Evolutionary conservation across 2,329 filamentous ascomycete genomes (phyloP).

Genomic region (Dendryphion nanum): DNA sequence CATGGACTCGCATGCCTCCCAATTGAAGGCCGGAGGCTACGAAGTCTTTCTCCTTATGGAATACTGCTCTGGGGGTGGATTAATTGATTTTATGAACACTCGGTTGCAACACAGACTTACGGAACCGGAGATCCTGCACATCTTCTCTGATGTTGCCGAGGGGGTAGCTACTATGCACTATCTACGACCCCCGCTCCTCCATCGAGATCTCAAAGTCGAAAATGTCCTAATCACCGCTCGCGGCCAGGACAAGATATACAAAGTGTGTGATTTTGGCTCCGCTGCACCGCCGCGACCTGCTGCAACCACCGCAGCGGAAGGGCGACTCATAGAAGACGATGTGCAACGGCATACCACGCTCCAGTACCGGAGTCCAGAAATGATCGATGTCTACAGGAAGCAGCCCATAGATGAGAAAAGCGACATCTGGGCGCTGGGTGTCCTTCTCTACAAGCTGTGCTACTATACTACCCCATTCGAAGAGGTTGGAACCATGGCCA

Average conservation of each 20-base stretch:
- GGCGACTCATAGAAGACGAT: conserved; percentile 91
- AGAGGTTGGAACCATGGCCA: conserved; percentile 95
- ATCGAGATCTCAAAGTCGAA: conserved; percentile 95
- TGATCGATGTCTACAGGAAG: conserved; percentile 97
- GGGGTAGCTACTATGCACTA: conserved; percentile 99
- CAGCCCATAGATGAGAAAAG: conserved; percentile 98
- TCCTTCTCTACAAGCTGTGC: conserved; percentile 94
- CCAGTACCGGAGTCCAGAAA: conserved; percentile 96
- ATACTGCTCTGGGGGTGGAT: conserved; percentile 86
- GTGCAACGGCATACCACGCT: conserved; percentile 95
- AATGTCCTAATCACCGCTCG: conserved; percentile 85
- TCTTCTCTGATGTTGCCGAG: conserved; percentile 94
- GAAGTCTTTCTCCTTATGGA: conserved; percentile 99
- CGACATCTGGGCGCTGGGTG: conserved; percentile 95
- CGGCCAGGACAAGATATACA: conserved; percentile 73
- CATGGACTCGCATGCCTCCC: conserved; percentile 96
- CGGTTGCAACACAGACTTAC: conserved; percentile 92
- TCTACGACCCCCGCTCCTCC: conserved; percentile 86
- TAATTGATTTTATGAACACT: conserved; percentile 99
- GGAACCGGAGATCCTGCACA: conserved; percentile 94
- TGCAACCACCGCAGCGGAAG: conserved; percentile 83
- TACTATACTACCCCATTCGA: conserved; percentile 99
- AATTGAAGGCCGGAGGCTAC: conserved; percentile 88
- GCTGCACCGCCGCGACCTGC: conserved; percentile 80
- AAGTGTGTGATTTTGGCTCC: conserved; percentile 97